Percentiles rank a stretch among this genome's conserved stretches.
phyloP scores from a whole-genome alignment of 2,329 filamentous ascomycete genomes.

The Aspergillus ibericus region DNA sequence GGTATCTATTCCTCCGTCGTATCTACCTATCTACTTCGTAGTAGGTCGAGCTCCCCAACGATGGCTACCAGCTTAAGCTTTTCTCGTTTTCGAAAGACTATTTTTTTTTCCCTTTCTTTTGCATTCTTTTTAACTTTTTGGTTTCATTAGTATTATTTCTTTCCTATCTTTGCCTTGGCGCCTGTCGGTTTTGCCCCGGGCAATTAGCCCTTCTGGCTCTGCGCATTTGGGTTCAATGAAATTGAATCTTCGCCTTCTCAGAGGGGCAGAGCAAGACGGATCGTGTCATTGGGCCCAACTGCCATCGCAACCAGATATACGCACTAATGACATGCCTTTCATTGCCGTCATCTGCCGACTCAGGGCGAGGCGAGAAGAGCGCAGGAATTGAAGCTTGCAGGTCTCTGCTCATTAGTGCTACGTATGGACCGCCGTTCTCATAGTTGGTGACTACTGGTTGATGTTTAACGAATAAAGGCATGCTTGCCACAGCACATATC shows the following conservation, averaged over 20 bases:
- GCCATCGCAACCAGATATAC: neutral
- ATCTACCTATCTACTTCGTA: neutral
- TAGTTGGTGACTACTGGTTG: no score
- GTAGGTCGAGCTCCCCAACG: neutral
- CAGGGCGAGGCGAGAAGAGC: neutral
- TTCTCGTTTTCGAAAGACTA: neutral
- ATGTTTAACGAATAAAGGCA: neutral
- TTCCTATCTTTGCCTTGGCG: neutral
- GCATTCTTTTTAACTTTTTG: neutral
- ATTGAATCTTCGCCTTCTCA: neutral
- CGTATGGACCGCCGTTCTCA: neutral
- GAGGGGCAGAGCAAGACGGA: neutral
- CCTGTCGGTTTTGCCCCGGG: neutral
- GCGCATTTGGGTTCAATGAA: neutral
- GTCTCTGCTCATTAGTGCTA: neutral
- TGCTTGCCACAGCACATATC: neutral
- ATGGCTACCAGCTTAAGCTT: neutral
- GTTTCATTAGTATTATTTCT: constrained; percentile 2
- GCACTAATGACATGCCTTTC: neutral
- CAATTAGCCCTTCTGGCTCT: neutral
- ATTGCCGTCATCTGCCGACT: neutral
- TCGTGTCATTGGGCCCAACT: constrained; percentile 1
- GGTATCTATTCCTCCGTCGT: neutral
- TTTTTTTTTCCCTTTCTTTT: neutral
- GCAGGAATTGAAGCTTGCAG: neutral